Conservation (phyloP, 352 stramenopile species). For the Pythium scleroteichum region DNA sequence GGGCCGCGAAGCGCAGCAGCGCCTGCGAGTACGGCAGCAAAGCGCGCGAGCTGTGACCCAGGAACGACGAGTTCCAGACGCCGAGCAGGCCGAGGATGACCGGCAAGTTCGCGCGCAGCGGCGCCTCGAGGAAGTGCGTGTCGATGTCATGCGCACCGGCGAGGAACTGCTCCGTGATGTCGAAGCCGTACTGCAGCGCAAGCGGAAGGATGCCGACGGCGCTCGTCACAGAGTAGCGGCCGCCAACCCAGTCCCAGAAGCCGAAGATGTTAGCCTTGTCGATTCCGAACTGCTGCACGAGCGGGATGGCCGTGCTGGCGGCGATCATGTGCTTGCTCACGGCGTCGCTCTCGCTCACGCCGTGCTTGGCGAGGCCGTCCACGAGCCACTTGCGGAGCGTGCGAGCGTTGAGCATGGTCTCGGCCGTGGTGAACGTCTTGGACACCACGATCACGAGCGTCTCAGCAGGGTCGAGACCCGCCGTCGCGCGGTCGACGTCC, state of each 20-base stretch:
- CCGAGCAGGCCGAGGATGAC: conserved; percentile 97
- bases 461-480: conserved; percentile 93
- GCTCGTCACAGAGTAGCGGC: conserved; percentile 97
- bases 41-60: conserved; percentile 92
- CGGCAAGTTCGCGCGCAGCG: conserved; percentile 94
- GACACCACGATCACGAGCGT: conserved; percentile 97
- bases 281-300: conserved; percentile 94
- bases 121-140: conserved; percentile 95
- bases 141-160: conserved; percentile 97
- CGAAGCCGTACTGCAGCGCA: conserved; percentile 95
- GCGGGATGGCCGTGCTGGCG: conserved; percentile 72
- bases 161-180: conserved; percentile 93
- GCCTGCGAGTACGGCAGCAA: conserved; percentile 94
- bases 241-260: conserved; percentile 99
- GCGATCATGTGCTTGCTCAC: conserved; percentile 95
- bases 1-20: conserved; percentile 93
- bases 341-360: conserved; percentile 77
- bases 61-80: conserved; percentile 98
- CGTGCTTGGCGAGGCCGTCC: conserved; percentile 88
- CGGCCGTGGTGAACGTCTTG: conserved; percentile 99
- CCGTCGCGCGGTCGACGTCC: conserved; percentile 90
- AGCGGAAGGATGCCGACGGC: conserved; percentile 96
- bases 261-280: conserved; percentile 95
- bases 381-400: conserved; percentile 96
- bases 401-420: conserved; percentile 99